These are phyloP conservation scores for Davidsoniella eucalypti DNA, from an alignment of 2,329 filamentous ascomycete species.

Conservation along the genomic window DNA sequence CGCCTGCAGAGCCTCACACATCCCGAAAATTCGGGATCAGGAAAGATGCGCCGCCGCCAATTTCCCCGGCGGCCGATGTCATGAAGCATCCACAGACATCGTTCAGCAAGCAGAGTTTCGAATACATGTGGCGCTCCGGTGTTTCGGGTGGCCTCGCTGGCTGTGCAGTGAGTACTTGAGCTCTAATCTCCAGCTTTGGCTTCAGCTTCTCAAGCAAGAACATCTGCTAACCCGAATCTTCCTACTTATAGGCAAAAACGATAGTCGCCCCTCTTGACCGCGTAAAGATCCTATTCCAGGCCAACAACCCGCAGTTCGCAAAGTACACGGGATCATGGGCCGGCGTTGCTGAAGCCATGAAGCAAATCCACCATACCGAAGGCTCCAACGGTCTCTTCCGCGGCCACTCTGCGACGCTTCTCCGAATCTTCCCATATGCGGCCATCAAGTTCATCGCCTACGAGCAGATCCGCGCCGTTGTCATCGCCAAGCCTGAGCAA, in stretches of 20 bases:
- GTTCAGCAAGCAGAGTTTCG: conserved; percentile 47
- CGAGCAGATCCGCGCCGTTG: conserved; percentile 70
- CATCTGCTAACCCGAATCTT: background rate
- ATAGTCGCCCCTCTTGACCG: conserved; percentile 89
- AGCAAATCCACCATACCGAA: conserved; percentile 63
- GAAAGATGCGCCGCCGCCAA: conserved; percentile 24
- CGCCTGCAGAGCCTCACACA: background rate
- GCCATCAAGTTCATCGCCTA: conserved; percentile 97
- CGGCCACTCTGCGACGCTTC: conserved; percentile 82
- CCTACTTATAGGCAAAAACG: conserved; percentile 60
- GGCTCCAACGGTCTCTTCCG: conserved; percentile 69
- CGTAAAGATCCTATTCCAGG: conserved; percentile 97
- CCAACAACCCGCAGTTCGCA: conserved; percentile 80
- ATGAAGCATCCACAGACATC: conserved; percentile 26
- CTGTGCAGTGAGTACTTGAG: conserved; percentile 52
- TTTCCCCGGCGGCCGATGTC: conserved; percentile 30
- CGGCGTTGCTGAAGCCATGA: conserved; percentile 67
- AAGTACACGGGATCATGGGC: conserved; percentile 86
- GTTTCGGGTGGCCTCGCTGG: conserved; percentile 81
- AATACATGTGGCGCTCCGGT: conserved; percentile 72
- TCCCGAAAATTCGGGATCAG: conserved; percentile 6
- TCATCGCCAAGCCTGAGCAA: conserved; percentile 56
- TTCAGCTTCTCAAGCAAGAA: background rate
- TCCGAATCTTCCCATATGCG: conserved; percentile 93
- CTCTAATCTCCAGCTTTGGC: background rate